Percentiles rank a stretch among this genome's conserved stretches.
These are phyloP conservation scores for Trichoderma endophyticum DNA, from an alignment of 2,329 filamentous ascomycete genomes.

Conservation along the genomic window DNA sequence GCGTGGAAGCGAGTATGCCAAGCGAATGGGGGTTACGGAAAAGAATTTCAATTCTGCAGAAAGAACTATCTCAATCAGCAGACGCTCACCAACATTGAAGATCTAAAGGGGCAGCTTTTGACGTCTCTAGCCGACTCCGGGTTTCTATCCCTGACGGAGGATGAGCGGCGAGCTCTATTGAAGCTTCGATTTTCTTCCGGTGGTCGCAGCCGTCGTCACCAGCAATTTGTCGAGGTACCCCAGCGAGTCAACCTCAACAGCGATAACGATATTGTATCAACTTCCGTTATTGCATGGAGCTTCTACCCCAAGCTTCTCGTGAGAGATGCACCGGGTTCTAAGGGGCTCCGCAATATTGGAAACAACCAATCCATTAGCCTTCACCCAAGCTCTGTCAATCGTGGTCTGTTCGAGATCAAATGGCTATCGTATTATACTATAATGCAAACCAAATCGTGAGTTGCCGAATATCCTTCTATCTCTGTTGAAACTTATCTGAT, in stretches of 20 bases:
- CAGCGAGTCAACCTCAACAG: slow-evolving; percentile 71
- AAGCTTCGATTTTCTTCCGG: slow-evolving; percentile 60
- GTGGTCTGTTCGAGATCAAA: slow-evolving; percentile 61
- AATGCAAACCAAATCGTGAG: slow-evolving; percentile 82
- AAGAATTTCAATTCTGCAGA: slow-evolving; percentile 85
- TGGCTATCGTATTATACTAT: slow-evolving; percentile 97
- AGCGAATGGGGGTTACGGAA: slow-evolving; percentile 56
- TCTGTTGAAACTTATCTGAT: slow-evolving; percentile 10
- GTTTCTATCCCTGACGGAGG: slow-evolving; percentile 69
- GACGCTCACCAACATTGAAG: slow-evolving; percentile 87
- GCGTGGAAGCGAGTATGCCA: slow-evolving; percentile 83
- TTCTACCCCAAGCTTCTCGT: slow-evolving; percentile 93
- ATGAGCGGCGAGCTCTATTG: slow-evolving; percentile 68
- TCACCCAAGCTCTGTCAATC: slow-evolving; percentile 87
- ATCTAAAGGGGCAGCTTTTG: slow-evolving; percentile 88
- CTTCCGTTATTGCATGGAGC: slow-evolving; percentile 84
- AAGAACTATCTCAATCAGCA: slow-evolving; percentile 93
- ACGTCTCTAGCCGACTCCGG: slow-evolving; percentile 82
- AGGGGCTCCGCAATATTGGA: slow-evolving; percentile 84
- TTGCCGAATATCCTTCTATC: slow-evolving; percentile 22
- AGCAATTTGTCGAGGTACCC: slow-evolving; percentile 79
- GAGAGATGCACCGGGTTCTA: slow-evolving; percentile 65
- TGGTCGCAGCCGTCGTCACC: slow-evolving; percentile 55
- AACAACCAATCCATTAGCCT: slow-evolving; percentile 90
- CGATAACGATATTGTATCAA: slow-evolving; percentile 73